phyloP scores from a whole-genome alignment of 164 flowering plant species.

The Chloranthus sessilifolius region DNA sequence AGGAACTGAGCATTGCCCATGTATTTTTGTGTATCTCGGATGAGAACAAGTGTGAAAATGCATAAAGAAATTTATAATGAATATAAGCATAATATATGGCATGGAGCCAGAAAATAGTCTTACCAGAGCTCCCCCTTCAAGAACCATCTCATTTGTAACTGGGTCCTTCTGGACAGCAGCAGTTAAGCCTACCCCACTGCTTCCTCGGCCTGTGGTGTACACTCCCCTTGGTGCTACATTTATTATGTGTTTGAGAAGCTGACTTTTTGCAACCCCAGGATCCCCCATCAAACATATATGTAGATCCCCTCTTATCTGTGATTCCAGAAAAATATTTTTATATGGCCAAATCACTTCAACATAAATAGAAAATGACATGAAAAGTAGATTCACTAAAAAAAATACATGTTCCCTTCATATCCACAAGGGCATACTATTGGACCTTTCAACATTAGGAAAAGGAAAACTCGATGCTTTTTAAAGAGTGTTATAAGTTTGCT shows the following conservation, averaged over 20 bases:
- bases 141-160: constrained; percentile 96
- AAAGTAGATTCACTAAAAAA: neutral
- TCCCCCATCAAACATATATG: constrained; percentile 99
- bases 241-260: constrained; percentile 95
- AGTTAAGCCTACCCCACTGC: constrained; percentile 99
- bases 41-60: too few relatives aligned
- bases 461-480: too few relatives aligned
- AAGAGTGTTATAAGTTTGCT: too few relatives aligned
- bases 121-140: constrained; percentile 99
- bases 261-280: constrained; percentile 99
- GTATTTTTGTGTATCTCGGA: too few relatives aligned
- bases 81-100: neutral
- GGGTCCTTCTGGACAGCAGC: constrained; percentile 99
- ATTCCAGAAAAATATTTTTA: constrained; percentile 5
- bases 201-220: constrained; percentile 95
- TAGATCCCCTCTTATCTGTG: constrained; percentile 96
- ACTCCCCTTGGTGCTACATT: constrained; percentile 99
- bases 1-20: too few relatives aligned
- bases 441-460: too few relatives aligned
- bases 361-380: neutral
- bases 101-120: constrained; percentile 17
- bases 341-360: too few relatives aligned
- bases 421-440: too few relatives aligned
- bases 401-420: too few relatives aligned
- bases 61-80: too few relatives aligned